Conservation (phyloP, 257 asterid species). For the Solanum paucissectum region DNA sequence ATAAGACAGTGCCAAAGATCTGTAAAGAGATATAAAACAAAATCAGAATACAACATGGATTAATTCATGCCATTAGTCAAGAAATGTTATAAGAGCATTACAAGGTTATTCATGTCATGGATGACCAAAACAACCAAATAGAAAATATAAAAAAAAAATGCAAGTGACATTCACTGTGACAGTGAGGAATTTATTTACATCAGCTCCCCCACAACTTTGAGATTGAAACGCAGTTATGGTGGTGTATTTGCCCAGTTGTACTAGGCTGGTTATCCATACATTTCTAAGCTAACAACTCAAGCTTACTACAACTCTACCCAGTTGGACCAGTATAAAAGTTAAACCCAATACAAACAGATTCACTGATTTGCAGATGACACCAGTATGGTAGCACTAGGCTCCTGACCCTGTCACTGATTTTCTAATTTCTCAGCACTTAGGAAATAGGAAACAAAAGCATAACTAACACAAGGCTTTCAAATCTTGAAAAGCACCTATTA, state of each 20-base stretch:
- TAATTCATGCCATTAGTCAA: neutral
- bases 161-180: neutral
- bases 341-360: neutral
- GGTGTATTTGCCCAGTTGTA: neutral
- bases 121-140: neutral
- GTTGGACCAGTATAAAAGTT: neutral
- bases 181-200: neutral
- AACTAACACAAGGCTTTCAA: neutral
- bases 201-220: neutral
- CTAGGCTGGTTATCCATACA: neutral
- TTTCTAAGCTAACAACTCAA: neutral
- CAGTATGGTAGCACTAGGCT: neutral
- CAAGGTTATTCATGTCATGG: neutral
- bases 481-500: neutral
- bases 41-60: neutral
- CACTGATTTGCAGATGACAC: neutral
- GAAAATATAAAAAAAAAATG: neutral
- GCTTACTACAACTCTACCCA: neutral
- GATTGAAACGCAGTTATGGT: neutral
- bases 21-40: slow-evolving; percentile 11
- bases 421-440: neutral
- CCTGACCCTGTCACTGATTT: neutral
- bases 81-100: neutral
- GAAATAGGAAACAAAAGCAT: neutral
- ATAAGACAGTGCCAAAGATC: slow-evolving; percentile 16